Evolutionary conservation across 805 yeast genomes (phyloP).

Genomic region (Saccharomycopsis vini): DNA sequence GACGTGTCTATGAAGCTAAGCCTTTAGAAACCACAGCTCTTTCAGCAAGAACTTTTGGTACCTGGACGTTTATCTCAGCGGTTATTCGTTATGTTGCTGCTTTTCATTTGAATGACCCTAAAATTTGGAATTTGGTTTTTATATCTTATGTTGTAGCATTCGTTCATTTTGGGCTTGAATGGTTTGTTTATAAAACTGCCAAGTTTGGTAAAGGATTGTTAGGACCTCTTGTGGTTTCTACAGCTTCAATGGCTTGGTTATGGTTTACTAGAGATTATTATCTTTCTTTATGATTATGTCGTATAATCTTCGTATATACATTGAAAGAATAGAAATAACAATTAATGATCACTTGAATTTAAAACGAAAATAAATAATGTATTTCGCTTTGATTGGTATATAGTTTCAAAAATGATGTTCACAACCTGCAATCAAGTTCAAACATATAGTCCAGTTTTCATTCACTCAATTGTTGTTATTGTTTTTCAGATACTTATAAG

Average conservation of each 20-base stretch:
- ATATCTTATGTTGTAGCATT: conserved; percentile 79
- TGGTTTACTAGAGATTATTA: conserved; percentile 58
- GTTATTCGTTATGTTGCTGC: conserved; percentile 85
- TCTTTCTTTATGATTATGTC: conserved; percentile 23
- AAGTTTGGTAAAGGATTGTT: conserved; percentile 78
- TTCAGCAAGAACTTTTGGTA: conserved; percentile 95
- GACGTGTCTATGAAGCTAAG: conserved; percentile 62
- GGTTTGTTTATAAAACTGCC: conserved; percentile 72
- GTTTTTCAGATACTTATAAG: no score
- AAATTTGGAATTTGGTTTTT: conserved; percentile 68
- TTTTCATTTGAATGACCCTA: conserved; percentile 56
- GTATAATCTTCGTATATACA: no score
- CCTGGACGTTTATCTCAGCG: conserved; percentile 90
- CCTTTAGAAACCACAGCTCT: conserved; percentile 56
- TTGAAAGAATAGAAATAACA: no score
- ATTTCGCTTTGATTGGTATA: no score
- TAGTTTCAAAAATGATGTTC: no score
- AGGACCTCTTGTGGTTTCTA: conserved; percentile 82
- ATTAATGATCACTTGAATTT: no score
- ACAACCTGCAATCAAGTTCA: no score
- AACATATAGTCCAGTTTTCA: no score
- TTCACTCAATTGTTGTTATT: no score
- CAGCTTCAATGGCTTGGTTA: conserved; percentile 78
- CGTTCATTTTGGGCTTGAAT: conserved; percentile 74
- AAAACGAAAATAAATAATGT: no score